These are phyloP conservation scores for Hypoxylon sp. DNA, from an alignment of 2,329 filamentous ascomycete species.

Conservation along the genomic window DNA sequence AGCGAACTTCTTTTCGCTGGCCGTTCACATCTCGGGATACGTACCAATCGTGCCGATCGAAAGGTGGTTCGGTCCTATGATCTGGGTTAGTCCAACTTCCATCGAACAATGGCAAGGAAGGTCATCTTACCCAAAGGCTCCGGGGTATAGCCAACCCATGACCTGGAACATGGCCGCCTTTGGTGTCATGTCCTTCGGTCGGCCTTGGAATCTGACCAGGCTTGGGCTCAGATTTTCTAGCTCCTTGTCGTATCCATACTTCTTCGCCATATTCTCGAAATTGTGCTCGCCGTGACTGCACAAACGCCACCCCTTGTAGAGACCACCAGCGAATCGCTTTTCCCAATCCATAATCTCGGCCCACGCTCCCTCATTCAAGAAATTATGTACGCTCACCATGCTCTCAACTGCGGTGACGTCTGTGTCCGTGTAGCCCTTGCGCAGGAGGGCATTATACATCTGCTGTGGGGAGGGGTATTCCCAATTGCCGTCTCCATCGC, in stretches of 20 bases:
- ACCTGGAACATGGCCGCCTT: slow-evolving; percentile 89
- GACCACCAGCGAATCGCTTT: slow-evolving; percentile 82
- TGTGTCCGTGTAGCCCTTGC: slow-evolving; percentile 96
- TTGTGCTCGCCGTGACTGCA: slow-evolving; percentile 83
- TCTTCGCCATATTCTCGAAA: slow-evolving; percentile 58
- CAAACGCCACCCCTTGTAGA: slow-evolving; percentile 79
- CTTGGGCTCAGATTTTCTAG: slow-evolving; percentile 74
- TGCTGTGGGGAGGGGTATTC: slow-evolving; percentile 98
- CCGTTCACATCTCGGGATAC: slow-evolving; percentile 81
- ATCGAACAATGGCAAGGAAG: too few species aligned
- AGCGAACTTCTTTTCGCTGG: slow-evolving; percentile 82
- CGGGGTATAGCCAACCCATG: slow-evolving; percentile 83
- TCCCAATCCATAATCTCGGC: slow-evolving; percentile 96
- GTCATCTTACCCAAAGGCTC: slow-evolving; percentile 78
- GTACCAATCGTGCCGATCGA: slow-evolving; percentile 98
- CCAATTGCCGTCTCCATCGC: slow-evolving; percentile 85
- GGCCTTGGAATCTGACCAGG: slow-evolving; percentile 88
- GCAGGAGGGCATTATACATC: slow-evolving; percentile 98
- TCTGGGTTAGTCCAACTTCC: slow-evolving; percentile 17
- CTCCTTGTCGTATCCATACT: slow-evolving; percentile 66
- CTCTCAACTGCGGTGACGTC: slow-evolving; percentile 92
- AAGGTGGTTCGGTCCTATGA: slow-evolving; percentile 82
- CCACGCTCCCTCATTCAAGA: slow-evolving; percentile 98
- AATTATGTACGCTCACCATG: slow-evolving; percentile 99
- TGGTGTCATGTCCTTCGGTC: slow-evolving; percentile 90